Conservation (phyloP, 108 stramenopile species). For the Pelagomonas calceolata region DNA sequence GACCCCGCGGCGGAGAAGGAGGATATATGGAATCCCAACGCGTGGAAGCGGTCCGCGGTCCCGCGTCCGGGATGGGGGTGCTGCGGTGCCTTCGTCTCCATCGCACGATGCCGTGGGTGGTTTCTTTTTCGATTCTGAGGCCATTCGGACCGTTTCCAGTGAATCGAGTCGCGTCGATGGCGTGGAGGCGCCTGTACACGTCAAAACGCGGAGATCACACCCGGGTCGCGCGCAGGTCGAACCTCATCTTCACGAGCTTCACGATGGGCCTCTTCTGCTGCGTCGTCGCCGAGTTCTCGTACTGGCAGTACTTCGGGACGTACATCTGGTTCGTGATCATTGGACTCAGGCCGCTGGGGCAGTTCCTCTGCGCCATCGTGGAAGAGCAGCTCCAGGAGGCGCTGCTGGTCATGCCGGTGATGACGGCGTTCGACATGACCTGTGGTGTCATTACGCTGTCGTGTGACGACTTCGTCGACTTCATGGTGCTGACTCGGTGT, state of each 20-base stretch:
- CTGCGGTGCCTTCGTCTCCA: no score
- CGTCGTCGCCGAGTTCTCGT: slow-evolving; percentile 58
- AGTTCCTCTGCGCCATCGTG: slow-evolving; percentile 39
- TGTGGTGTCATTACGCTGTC: slow-evolving; percentile 50
- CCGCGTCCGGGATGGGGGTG: no score
- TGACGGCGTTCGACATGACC: slow-evolving; percentile 50
- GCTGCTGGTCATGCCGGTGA: slow-evolving; percentile 56
- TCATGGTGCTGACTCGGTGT: no score
- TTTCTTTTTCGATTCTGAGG: no score
- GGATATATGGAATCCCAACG: slow-evolving; percentile 21
- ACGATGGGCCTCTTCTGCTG: slow-evolving; percentile 52
- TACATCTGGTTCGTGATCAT: slow-evolving; percentile 67
- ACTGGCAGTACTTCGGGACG: slow-evolving; percentile 55
- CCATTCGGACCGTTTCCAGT: no score
- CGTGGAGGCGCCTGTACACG: slow-evolving; percentile 36
- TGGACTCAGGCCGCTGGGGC: slow-evolving; percentile 49
- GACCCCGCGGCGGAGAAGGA: slow-evolving; percentile 35
- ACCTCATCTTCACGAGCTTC: slow-evolving; percentile 52
- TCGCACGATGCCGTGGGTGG: no score
- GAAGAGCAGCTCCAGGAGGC: slow-evolving; percentile 57
- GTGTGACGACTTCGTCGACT: slow-evolving; percentile 68
- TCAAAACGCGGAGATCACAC: no score
- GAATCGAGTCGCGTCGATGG: no score
- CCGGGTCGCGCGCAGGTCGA: no score
- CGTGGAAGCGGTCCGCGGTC: slow-evolving; percentile 53